These are phyloP conservation scores for Diatrype stigma DNA, from an alignment of 2,329 filamentous ascomycete species.

Conservation along the genomic window DNA sequence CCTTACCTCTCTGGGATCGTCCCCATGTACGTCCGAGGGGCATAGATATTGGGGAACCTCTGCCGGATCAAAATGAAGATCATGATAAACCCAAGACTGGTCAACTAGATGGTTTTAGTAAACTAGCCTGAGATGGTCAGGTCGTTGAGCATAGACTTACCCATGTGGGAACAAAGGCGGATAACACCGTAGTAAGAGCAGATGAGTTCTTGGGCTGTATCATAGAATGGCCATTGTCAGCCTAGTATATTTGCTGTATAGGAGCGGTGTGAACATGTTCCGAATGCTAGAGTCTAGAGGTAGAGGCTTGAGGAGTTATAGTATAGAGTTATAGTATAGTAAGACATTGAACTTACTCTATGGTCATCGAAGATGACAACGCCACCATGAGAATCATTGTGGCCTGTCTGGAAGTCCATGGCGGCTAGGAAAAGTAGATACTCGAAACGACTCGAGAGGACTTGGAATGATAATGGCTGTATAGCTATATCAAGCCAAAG, in stretches of 20 bases:
- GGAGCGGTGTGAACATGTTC: neutral
- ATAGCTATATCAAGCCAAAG: neutral
- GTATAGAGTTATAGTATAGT: too few species aligned
- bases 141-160: slow-evolving; percentile 13
- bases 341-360: slow-evolving; percentile 2
- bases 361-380: neutral
- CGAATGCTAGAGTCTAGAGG: too few species aligned
- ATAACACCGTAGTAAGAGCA: slow-evolving; percentile 22
- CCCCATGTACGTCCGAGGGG: slow-evolving; percentile 25
- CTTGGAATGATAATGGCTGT: neutral
- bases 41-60: slow-evolving; percentile 23
- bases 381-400: neutral
- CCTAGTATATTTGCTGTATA: too few species aligned
- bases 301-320: too few species aligned
- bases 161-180: slow-evolving; percentile 27
- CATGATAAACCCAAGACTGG: slow-evolving; percentile 20
- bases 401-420: neutral
- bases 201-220: slow-evolving; percentile 23
- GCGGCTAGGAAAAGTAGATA: neutral
- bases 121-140: neutral
- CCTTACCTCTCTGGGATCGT: slow-evolving; percentile 25
- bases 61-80: slow-evolving; percentile 24
- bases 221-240: too few species aligned
- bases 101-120: slow-evolving; percentile 17
- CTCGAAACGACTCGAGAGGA: neutral